Evolutionary conservation across 2,329 filamentous ascomycete species (phyloP).

Genomic region (Colletotrichum cereale): DNA sequence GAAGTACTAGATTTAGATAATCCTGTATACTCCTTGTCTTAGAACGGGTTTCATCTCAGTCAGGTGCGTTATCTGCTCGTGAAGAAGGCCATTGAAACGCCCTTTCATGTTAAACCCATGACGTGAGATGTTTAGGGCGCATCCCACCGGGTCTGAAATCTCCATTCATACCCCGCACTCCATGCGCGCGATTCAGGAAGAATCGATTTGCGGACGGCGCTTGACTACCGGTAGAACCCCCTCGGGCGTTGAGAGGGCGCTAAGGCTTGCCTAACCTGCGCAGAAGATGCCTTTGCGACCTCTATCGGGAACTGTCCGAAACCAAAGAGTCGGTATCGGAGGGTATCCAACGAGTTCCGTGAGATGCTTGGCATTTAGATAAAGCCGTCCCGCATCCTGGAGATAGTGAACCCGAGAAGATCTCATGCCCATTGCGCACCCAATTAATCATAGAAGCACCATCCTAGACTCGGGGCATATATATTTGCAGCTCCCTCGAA

Average conservation of each 20-base stretch:
- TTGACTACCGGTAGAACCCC: slow-evolving; percentile 8
- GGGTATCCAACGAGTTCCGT: not conserved
- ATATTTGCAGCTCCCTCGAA: not conserved
- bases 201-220: not conserved
- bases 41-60: too few species aligned
- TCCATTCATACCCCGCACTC: slow-evolving; percentile 15
- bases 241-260: not conserved
- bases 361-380: not conserved
- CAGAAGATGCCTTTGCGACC: slow-evolving; percentile 2
- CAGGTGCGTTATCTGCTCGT: too few species aligned
- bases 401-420: not conserved
- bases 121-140: not conserved
- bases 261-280: slow-evolving; percentile 8
- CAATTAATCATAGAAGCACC: too few species aligned
- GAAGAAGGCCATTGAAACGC: not conserved
- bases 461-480: not conserved
- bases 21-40: too few species aligned
- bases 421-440: too few species aligned
- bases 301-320: slow-evolving; percentile 22
- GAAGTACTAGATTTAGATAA: fast-evolving
- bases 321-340: not conserved
- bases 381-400: not conserved
- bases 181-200: not conserved
- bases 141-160: not conserved
- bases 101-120: not conserved